These are phyloP conservation scores for Sporobolomyces pararoseus DNA, from an alignment of 768 basidiomycete species.

Conservation along the genomic window DNA sequence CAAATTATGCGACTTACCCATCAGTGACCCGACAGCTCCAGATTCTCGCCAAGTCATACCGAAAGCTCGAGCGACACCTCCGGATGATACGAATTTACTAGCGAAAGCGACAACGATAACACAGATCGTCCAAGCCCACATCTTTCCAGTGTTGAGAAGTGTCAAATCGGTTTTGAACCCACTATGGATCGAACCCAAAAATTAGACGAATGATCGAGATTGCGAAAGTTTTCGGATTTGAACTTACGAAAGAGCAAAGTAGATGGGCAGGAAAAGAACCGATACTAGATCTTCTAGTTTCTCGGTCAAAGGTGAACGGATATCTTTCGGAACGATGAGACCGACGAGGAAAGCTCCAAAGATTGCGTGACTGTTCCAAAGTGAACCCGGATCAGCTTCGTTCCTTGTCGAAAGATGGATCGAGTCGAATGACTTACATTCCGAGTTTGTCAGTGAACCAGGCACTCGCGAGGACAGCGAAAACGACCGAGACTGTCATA, in stretches of 20 bases:
- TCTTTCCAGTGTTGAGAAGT: slow-evolving; percentile 66
- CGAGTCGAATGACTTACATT: slow-evolving; percentile 48
- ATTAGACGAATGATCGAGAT: neutral
- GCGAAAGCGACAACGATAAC: slow-evolving; percentile 71
- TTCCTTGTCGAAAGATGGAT: neutral
- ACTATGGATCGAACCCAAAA: neutral
- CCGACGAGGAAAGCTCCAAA: slow-evolving; percentile 71
- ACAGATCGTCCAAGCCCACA: slow-evolving; percentile 72
- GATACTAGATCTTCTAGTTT: slow-evolving; percentile 73
- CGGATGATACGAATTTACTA: slow-evolving; percentile 74
- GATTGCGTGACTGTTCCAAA: slow-evolving; percentile 56
- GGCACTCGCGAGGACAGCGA: slow-evolving; percentile 66
- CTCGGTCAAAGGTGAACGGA: slow-evolving; percentile 68
- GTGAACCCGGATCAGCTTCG: neutral
- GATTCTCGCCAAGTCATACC: slow-evolving; percentile 73
- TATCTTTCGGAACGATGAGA: slow-evolving; percentile 75
- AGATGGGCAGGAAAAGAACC: slow-evolving; percentile 51
- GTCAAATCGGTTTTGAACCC: slow-evolving; percentile 79
- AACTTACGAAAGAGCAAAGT: slow-evolving; percentile 73
- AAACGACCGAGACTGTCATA: slow-evolving; percentile 60
- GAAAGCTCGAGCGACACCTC: slow-evolving; percentile 57
- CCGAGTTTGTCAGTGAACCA: slow-evolving; percentile 89
- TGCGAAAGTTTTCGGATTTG: too few species aligned
- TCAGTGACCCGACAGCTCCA: slow-evolving; percentile 76
- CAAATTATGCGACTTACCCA: slow-evolving; percentile 53